These are phyloP conservation scores for Leptomonas pyrrhocoris DNA, from an alignment of 208 protist species.

Conservation along the genomic window DNA sequence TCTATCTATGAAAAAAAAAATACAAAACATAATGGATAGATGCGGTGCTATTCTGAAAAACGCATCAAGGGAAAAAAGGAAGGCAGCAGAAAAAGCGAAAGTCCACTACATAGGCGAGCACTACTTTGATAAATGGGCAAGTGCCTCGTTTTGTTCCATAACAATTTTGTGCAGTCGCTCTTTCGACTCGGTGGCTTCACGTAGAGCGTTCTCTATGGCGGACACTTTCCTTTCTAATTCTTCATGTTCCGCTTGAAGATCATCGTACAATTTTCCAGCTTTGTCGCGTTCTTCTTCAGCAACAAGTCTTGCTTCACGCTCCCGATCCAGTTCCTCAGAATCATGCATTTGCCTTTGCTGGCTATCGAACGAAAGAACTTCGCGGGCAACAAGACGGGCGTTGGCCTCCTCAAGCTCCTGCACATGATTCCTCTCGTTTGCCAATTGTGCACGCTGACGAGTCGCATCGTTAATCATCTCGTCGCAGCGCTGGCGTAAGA, in stretches of 20 bases:
- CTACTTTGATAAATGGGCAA: constrained; percentile 41
- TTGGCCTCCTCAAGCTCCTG: constrained; percentile 73
- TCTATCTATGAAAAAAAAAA: constrained; percentile 15
- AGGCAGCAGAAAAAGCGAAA: constrained; percentile 16
- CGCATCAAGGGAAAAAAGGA: constrained; percentile 10
- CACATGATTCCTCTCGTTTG: constrained; percentile 40
- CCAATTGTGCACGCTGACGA: constrained; percentile 37
- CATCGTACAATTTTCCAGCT: constrained; percentile 1
- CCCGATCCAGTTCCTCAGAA: constrained; percentile 15
- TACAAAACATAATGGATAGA: not conserved
- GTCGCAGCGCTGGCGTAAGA: constrained; percentile 69
- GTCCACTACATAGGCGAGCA: not conserved
- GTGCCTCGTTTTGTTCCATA: constrained; percentile 72
- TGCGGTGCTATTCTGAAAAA: too few species aligned
- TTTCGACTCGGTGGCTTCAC: constrained; percentile 62
- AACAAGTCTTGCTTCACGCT: constrained; percentile 15
- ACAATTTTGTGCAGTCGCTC: constrained; percentile 81
- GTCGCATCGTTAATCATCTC: constrained; percentile 54
- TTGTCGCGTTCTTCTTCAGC: constrained; percentile 11
- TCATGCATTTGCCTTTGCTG: not conserved
- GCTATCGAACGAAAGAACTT: constrained; percentile 41
- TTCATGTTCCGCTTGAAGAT: constrained; percentile 16
- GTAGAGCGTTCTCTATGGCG: constrained; percentile 40
- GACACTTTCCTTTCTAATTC: constrained; percentile 27
- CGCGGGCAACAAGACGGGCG: constrained; percentile 67